Base-by-base conservation (phyloP, 208 protist species). In the Trypanosoma melophagium region DNA sequence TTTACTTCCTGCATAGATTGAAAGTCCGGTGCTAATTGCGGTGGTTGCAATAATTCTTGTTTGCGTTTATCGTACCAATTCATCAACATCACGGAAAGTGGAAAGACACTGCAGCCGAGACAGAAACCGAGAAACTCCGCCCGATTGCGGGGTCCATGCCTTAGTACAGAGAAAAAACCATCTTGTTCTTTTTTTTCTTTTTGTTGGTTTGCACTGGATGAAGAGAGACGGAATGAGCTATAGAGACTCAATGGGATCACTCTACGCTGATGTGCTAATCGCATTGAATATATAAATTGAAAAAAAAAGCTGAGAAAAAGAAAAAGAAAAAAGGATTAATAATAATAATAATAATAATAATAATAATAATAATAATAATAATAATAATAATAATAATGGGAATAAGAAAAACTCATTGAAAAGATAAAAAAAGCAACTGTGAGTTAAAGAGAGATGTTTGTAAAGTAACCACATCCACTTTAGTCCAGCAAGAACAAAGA, bases 91-190 rank as follows among this genome's bases (percentile, higher is more conserved):
- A 82, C 76, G 9, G 79, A 75, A 22, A 88, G 73, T 0, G 87
- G 87, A 42, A 86, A 87, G 13, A 93, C 69, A 28, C 75, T 75
- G 17, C 79, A 79, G 25, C 87, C 87, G 7, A 79, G 54, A 8
- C 82, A 74, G 7, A 90, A 31, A 21, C 87, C 87, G 54, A 63
- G 76, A 40, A 93, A 79, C 74, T 90, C 84, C 31, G 84, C 83
- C 21, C 68, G 56, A n/a, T 76, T 87, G 14, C 81, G 79, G n/a
- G 87, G 84, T 14, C 70, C 68, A 52, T 76, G 35, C 5, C 44
- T 40, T 3, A 69, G 14, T 35, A 74, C 54, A 12, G 55, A 62
- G 42, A 74, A 69, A 19, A 66, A 73, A 7, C 25, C 51, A 35
- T 52, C 17, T 58, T 28, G 16, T 61, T 35, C 2, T 44, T 8